These are phyloP conservation scores for Pseudofabraea citricarpa DNA, from an alignment of 2,329 filamentous ascomycete species.

Conservation along the genomic window DNA sequence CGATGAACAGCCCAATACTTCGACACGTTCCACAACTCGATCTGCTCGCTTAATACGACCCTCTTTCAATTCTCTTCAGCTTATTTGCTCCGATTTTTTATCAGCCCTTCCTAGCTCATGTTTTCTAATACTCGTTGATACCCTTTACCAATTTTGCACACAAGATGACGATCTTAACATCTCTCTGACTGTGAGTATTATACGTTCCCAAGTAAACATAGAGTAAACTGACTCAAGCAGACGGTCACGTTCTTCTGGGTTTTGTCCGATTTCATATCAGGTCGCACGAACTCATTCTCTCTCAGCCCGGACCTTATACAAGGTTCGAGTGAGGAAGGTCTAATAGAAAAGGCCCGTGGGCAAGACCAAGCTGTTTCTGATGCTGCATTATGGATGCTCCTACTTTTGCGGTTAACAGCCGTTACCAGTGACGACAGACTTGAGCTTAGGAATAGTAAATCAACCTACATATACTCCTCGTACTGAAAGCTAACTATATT, in stretches of 20 bases:
- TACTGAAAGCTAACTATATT: slow-evolving; percentile 30
- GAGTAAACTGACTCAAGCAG: slow-evolving; percentile 32
- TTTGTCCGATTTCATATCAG: slow-evolving; percentile 78
- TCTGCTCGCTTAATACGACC: slow-evolving; percentile 77
- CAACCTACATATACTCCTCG: slow-evolving; percentile 2
- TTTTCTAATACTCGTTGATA: slow-evolving; percentile 76
- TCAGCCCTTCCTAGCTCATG: slow-evolving; percentile 65
- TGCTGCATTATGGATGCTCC: slow-evolving; percentile 72
- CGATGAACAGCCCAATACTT: slow-evolving; percentile 10
- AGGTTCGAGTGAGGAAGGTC: slow-evolving; percentile 49
- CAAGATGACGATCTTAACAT: slow-evolving; percentile 94
- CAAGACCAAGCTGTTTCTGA: slow-evolving; percentile 56
- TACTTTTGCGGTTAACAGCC: slow-evolving; percentile 65
- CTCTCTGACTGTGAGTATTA: slow-evolving; percentile 70
- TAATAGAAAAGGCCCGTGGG: slow-evolving; percentile 54
- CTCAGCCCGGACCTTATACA: slow-evolving; percentile 53
- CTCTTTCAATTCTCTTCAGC: slow-evolving; percentile 83
- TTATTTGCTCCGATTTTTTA: slow-evolving; percentile 93
- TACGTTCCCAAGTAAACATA: slow-evolving; percentile 8
- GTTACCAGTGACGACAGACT: slow-evolving; percentile 67
- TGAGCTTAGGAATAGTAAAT: slow-evolving; percentile 70
- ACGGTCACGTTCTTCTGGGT: slow-evolving; percentile 97
- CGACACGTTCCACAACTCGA: slow-evolving; percentile 36
- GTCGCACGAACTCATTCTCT: slow-evolving; percentile 51
- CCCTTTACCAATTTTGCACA: slow-evolving; percentile 81